phyloP scores from a whole-genome alignment of 2,329 filamentous ascomycete species.

The Pyrenophora tritici-repentis region DNA sequence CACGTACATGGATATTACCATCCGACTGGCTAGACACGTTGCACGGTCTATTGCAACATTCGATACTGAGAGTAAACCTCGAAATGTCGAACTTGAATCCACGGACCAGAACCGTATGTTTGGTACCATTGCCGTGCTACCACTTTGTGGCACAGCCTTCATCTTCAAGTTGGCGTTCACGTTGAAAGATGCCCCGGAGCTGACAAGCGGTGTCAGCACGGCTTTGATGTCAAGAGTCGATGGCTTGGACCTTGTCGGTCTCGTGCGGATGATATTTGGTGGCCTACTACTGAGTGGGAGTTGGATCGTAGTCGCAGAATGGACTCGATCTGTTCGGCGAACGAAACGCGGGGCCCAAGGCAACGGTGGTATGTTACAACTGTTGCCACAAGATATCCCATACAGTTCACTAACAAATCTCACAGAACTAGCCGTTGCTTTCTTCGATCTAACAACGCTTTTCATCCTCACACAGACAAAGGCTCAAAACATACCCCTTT shows the following conservation, averaged over 20 bases:
- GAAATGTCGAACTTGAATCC: constrained; percentile 25
- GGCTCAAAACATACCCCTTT: constrained; percentile 81
- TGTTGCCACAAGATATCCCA: no score
- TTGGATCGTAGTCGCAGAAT: constrained; percentile 39
- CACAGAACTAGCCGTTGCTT: constrained; percentile 56
- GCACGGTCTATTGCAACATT: constrained; percentile 35
- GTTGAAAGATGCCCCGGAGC: constrained; percentile 82
- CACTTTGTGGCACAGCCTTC: constrained; percentile 63
- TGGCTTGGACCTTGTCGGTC: constrained; percentile 31
- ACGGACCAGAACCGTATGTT: constrained; percentile 39
- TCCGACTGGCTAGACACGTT: constrained; percentile 48
- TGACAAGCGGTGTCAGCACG: constrained; percentile 54
- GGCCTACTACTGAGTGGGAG: constrained; percentile 38
- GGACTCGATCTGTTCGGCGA: constrained; percentile 27
- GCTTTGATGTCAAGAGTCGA: constrained; percentile 56
- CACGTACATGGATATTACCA: constrained; percentile 68
- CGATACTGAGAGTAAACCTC: constrained; percentile 19
- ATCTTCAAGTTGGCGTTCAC: constrained; percentile 92
- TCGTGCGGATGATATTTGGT: constrained; percentile 46
- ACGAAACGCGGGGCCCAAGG: constrained; percentile 18
- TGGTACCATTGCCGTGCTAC: constrained; percentile 39
- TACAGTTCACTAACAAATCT: constrained; percentile 4
- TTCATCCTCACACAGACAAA: constrained; percentile 87
- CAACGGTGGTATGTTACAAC: constrained; percentile 31
- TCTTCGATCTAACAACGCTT: constrained; percentile 69